Base-by-base conservation (phyloP, 441 rosid genomes). In the Populus hybrid region DNA sequence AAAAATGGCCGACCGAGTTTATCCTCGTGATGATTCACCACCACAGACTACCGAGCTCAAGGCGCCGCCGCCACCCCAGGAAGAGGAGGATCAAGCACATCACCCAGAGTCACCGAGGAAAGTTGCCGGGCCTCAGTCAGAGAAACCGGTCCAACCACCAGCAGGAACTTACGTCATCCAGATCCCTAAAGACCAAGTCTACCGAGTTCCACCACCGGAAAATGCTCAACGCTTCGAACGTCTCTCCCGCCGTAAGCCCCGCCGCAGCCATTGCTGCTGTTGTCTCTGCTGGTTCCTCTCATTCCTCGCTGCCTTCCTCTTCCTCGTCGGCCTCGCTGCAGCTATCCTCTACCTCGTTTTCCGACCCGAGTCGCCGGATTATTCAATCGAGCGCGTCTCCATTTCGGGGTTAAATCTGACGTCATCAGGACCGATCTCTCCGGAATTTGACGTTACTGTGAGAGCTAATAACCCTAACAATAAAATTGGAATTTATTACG, bases 101-200 rank as follows among this genome's bases (percentile, higher is more conserved):
- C 18, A 46, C 2, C 79, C 74, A 6, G 14, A 26, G 1, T 42
- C 75, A 18, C 69, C 61, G 4, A 20, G 63, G 18, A 75, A 74
- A 42, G 73, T 64, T 5, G 16, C 67, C 4, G 71, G 75, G 21
- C 79, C 85, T 1, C 10, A 74, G 0, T 73, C 79, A 46, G 84
- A 76, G 11, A 87, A 82, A 10, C 78, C 82, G 1, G 66, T 71
- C 16, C 81, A 85, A 35, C 74, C 82, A n/a, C 88, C 80, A 20
- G 87, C 93, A 10, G 86, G 89, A 2, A 92, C 98, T 10, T 95
- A 95, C 88, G 95, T 95, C 28, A 84, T 93, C 79, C 93, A 88
- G 75, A 84, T 95, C 81, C 99, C 97, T 4, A 95, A 95, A 77
- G 98, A 93, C 80, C 94, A 90, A 75, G 79, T 95, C 89, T 91